Evolutionary conservation across 2,329 filamentous ascomycete genomes (phyloP).

Genomic region (Beauveria scarabaeidicola): DNA sequence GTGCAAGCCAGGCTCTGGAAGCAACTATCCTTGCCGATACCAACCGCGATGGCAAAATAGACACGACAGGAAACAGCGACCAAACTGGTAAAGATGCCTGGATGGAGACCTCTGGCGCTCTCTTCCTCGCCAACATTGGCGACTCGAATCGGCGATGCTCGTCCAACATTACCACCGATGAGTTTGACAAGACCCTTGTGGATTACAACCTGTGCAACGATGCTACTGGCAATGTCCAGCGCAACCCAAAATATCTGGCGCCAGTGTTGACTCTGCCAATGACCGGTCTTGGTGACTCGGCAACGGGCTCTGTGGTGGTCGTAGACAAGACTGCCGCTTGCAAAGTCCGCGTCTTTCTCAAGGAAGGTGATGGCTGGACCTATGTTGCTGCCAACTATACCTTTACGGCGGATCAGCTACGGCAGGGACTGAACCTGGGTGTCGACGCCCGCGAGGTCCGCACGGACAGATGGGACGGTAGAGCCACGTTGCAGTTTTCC

Average conservation of each 20-base stretch:
- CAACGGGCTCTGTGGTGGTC: conserved; percentile 15
- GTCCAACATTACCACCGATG: background rate
- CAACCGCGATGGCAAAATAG: conserved; percentile 8
- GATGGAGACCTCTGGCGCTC: background rate
- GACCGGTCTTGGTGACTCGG: conserved; percentile 8
- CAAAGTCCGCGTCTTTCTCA: conserved; percentile 23
- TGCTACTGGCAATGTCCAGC: conserved; percentile 24
- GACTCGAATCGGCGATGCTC: conserved; percentile 4
- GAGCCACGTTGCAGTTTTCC: conserved; percentile 21
- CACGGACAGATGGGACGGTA: conserved; percentile 20
- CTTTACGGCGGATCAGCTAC: conserved; percentile 22
- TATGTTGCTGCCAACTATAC: conserved; percentile 17
- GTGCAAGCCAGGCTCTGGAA: background rate
- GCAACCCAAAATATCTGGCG: conserved; percentile 22
- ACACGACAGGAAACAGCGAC: background rate
- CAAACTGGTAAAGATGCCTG: background rate
- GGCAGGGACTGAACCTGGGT: conserved; percentile 23
- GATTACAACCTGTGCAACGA: conserved; percentile 22
- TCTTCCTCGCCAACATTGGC: conserved; percentile 6
- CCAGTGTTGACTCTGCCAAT: conserved; percentile 24
- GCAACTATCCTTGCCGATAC: conserved; percentile 4
- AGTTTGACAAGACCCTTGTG: background rate
- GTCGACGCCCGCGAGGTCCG: conserved; percentile 26
- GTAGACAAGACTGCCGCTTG: conserved; percentile 9
- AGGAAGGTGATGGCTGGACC: conserved; percentile 17